These are phyloP conservation scores for Salix brachista DNA, from an alignment of 345 rosid genomes.

Conservation along the genomic window DNA sequence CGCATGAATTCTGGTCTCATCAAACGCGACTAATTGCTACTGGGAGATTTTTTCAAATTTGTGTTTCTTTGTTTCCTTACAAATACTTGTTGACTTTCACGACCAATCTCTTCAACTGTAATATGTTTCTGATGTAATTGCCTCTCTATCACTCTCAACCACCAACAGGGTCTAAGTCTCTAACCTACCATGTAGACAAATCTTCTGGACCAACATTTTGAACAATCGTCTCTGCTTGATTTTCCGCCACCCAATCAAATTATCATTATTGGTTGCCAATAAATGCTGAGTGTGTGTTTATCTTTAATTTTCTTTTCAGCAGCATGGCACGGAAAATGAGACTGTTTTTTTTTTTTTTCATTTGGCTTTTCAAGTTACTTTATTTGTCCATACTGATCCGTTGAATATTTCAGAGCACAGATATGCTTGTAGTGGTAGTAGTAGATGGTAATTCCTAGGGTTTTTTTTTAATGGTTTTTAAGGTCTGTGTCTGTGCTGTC, in stretches of 20 bases:
- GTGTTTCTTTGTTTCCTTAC: background rate
- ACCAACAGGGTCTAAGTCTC: background rate
- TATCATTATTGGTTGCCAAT: background rate
- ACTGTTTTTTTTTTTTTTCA: background rate
- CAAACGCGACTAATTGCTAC: background rate
- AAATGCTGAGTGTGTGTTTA: background rate
- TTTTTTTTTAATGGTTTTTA: slow-evolving; percentile 6
- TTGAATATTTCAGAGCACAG: slow-evolving; percentile 12
- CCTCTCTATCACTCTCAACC: slow-evolving; percentile 4
- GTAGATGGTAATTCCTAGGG: slow-evolving; percentile 12
- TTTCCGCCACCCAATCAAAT: slow-evolving; percentile 1
- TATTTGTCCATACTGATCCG: background rate
- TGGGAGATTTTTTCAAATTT: background rate
- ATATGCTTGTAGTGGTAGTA: background rate
- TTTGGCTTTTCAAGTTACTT: background rate
- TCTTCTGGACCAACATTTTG: background rate
- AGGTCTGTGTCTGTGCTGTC: background rate
- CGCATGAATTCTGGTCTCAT: background rate
- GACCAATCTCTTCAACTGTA: background rate
- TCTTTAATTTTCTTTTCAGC: background rate
- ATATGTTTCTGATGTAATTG: background rate
- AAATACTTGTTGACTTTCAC: background rate
- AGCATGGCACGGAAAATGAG: background rate
- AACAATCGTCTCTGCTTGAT: background rate
- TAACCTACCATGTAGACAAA: background rate